Evolutionary conservation across 306 rosid species (phyloP).

Genomic region (Mucuna pruriens): DNA sequence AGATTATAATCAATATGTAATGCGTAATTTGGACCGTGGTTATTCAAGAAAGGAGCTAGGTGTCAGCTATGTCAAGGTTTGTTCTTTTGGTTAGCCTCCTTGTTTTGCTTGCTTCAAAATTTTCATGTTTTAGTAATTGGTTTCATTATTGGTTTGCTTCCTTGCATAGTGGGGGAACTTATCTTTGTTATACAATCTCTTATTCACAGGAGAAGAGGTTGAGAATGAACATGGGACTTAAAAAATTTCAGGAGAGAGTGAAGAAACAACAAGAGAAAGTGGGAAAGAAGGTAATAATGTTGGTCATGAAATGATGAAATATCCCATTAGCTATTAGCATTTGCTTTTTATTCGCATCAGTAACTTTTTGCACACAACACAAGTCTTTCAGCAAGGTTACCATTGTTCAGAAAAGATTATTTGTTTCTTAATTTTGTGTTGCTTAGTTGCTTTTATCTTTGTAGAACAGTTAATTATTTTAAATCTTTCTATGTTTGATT

Average conservation of each 20-base stretch:
- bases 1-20: constrained; percentile 93
- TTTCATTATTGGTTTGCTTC: constrained; percentile 8
- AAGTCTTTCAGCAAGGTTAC: constrained; percentile 6
- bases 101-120: not conserved
- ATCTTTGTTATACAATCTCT: constrained; percentile 23
- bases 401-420: not conserved
- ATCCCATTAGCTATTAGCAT: constrained; percentile 13
- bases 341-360: constrained; percentile 1
- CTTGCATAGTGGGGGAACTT: constrained; percentile 16
- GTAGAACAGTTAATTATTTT: not conserved
- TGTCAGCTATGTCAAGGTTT: constrained; percentile 96
- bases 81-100: constrained; percentile 38
- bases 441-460: not conserved
- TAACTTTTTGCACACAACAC: not conserved
- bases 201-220: constrained; percentile 82
- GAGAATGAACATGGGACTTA: constrained; percentile 87
- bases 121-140: constrained; percentile 20
- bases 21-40: constrained; percentile 96
- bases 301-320: constrained; percentile 6
- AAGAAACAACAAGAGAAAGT: constrained; percentile 90
- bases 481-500: constrained; percentile 3
- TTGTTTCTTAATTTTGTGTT: not conserved
- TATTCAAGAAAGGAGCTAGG: constrained; percentile 97
- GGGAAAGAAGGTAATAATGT: constrained; percentile 73
- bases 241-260: constrained; percentile 87